A percentile compares a stretch with the other conserved stretches of the same genome.
phyloP scores from a whole-genome alignment of 2,329 filamentous ascomycete species.

The Alternaria hordeiaustralica region DNA sequence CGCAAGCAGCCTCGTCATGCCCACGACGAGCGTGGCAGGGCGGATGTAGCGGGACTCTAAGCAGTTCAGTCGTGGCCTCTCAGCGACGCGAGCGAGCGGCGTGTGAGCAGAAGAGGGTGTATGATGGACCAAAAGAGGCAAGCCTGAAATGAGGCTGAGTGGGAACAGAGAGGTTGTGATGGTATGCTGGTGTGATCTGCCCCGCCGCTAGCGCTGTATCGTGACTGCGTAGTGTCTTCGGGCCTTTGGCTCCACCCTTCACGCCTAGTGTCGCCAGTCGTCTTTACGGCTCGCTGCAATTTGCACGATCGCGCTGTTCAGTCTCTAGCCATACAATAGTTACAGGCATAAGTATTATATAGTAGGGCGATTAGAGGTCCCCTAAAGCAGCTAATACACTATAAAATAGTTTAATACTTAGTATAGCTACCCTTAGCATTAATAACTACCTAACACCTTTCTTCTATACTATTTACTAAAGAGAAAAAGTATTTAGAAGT shows the following conservation, averaged over 20 bases:
- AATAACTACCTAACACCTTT: too few relatives aligned
- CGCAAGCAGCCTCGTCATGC: conserved; percentile 29
- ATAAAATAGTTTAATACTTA: too few relatives aligned
- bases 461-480: too few relatives aligned
- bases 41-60: conserved; percentile 17
- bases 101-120: conserved; percentile 27
- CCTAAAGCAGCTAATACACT: too few relatives aligned
- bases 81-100: conserved; percentile 32
- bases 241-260: conserved; percentile 12
- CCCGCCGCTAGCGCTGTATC: conserved; percentile 25
- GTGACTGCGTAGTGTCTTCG: conserved; percentile 9
- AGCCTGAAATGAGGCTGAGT: conserved; percentile 36
- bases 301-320: conserved; percentile 23
- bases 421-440: too few relatives aligned
- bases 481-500: too few relatives aligned
- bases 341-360: too few relatives aligned
- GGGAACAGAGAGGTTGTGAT: conserved; percentile 16
- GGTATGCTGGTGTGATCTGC: conserved; percentile 25
- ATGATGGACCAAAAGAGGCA: conserved; percentile 20
- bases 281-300: conserved; percentile 11
- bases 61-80: conserved; percentile 30
- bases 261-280: conserved; percentile 4
- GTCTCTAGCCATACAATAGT: conserved; percentile 20
- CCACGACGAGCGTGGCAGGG: conserved; percentile 19
- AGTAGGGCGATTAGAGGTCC: too few relatives aligned